Conservation (phyloP, 768 basidiomycete species). For the Boletellus ananas region DNA sequence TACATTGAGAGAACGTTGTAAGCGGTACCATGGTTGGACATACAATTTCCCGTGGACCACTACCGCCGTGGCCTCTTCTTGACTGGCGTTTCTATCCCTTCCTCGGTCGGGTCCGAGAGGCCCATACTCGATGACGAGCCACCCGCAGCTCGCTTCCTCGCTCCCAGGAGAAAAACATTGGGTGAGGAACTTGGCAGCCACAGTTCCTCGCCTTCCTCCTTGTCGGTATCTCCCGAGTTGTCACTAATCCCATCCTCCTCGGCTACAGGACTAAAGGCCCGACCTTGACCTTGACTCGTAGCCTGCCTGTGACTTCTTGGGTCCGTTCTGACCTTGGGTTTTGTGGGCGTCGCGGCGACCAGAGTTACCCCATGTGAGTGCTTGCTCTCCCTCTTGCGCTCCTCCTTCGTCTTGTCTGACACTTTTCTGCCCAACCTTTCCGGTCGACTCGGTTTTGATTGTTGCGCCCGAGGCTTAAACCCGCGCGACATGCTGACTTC, state of each 20-base stretch:
- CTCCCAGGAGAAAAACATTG: conserved; percentile 34
- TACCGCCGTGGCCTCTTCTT: conserved; percentile 25
- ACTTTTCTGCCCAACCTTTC: conserved; percentile 16
- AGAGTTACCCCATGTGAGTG: conserved; percentile 31
- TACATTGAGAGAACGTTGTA: background rate
- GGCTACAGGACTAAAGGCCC: conserved; percentile 1
- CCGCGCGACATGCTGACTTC: conserved; percentile 76
- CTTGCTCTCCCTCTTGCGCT: conserved; percentile 5
- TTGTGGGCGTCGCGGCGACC: conserved; percentile 55
- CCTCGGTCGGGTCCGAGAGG: conserved; percentile 15
- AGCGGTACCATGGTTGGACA: background rate
- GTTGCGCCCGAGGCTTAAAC: conserved; percentile 47
- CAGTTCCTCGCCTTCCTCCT: conserved; percentile 38
- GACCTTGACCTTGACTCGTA: conserved; percentile 9
- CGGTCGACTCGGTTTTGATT: conserved; percentile 11
- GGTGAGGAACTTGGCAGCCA: conserved; percentile 41
- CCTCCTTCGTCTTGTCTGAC: conserved; percentile 6
- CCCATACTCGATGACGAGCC: conserved; percentile 25
- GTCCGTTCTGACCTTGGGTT: conserved; percentile 25
- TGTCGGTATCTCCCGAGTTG: background rate
- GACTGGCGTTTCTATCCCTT: conserved; percentile 18
- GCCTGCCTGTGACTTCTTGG: conserved; percentile 4
- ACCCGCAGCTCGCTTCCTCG: conserved; percentile 25
- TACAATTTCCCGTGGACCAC: background rate
- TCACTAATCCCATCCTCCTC: background rate